These are phyloP conservation scores for Hypoxylon sp. DNA, from an alignment of 2,329 filamentous ascomycete species.

Conservation along the genomic window DNA sequence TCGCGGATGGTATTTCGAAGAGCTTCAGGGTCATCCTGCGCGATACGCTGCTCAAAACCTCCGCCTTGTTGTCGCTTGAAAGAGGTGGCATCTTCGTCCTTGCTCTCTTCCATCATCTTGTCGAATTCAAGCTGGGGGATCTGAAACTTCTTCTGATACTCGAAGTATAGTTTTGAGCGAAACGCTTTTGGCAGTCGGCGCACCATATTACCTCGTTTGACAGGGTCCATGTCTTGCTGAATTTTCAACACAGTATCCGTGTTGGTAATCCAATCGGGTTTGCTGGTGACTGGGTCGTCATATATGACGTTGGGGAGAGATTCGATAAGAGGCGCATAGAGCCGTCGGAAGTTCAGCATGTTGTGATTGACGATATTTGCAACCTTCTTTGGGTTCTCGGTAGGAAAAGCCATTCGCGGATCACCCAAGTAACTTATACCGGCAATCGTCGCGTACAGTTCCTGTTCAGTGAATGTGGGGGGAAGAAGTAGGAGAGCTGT, in stretches of 20 bases:
- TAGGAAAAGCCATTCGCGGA: slow-evolving; percentile 91
- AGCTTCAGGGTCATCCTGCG: slow-evolving; percentile 74
- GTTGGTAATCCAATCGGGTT: slow-evolving; percentile 75
- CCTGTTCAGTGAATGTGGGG: slow-evolving; percentile 84
- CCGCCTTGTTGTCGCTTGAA: slow-evolving; percentile 84
- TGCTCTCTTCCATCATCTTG: slow-evolving; percentile 83
- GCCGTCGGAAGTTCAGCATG: slow-evolving; percentile 88
- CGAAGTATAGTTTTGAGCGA: slow-evolving; percentile 90
- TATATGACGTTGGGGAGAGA: slow-evolving; percentile 91
- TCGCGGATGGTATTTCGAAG: slow-evolving; percentile 79
- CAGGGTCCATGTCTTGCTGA: slow-evolving; percentile 91
- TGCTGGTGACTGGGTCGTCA: slow-evolving; percentile 72
- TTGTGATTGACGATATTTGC: slow-evolving; percentile 95
- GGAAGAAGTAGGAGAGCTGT: slow-evolving; percentile 91
- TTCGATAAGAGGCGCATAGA: slow-evolving; percentile 91
- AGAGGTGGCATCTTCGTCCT: slow-evolving; percentile 76
- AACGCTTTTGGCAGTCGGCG: slow-evolving; percentile 89
- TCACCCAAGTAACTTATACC: slow-evolving; percentile 95
- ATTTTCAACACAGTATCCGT: slow-evolving; percentile 76
- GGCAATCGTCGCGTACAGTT: slow-evolving; percentile 92
- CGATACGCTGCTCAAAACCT: slow-evolving; percentile 88
- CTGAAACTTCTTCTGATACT: slow-evolving; percentile 90
- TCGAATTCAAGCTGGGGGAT: slow-evolving; percentile 89
- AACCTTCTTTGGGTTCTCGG: slow-evolving; percentile 93
- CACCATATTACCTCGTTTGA: slow-evolving; percentile 96